Base-by-base conservation (phyloP, 2,329 filamentous ascomycete genomes). In the Triangularia setosa region DNA sequence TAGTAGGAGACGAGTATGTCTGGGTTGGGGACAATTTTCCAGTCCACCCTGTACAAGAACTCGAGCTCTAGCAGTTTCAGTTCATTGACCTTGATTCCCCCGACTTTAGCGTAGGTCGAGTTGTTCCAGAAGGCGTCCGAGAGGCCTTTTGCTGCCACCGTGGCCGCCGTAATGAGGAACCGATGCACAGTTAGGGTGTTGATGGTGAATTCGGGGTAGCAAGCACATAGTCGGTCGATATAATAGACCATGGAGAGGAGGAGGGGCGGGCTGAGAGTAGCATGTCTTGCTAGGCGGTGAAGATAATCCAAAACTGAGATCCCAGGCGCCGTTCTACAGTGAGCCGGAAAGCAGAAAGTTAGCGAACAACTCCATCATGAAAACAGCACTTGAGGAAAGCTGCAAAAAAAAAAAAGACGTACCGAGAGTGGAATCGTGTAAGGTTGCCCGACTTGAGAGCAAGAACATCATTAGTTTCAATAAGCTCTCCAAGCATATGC, bases 161-260 rank as follows among this genome's bases (percentile, higher is more conserved):
- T 97, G 9, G 93, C 94, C 21, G 93, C 93, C 1, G 94, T 95
- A 70, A 99, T 99, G 9, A 99, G 84, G 73, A 98, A 99, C 8
- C 95, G 93, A 79, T 99, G 95, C 2, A 99, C 94, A 0, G 95
- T 99, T 21, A 99, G 83, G 56, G 92, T 97, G 75, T 93, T 97
- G 71, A 99, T 96, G 27, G 93, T 97, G 76, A 99, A 99, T 56
- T 94, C 91, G 2, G 92, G 90, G 75, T 97, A 99, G 65, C 96
- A 82, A 11, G 91, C 89, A 77, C 94, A 99, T 23, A 99, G 84
- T 30, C 93, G 89, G 78, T 99, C 95, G 72, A 99, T 98, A 73
- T 98, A 99, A 75, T 96, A 99, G 64, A 99, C 95, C 92, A 99
- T 98, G 71, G 93, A 95, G 35, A 99, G 86, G n/a, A 99, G 83